These are phyloP conservation scores for Aspergillus bertholletiae DNA, from an alignment of 495 filamentous ascomycete genomes.

Conservation along the genomic window DNA sequence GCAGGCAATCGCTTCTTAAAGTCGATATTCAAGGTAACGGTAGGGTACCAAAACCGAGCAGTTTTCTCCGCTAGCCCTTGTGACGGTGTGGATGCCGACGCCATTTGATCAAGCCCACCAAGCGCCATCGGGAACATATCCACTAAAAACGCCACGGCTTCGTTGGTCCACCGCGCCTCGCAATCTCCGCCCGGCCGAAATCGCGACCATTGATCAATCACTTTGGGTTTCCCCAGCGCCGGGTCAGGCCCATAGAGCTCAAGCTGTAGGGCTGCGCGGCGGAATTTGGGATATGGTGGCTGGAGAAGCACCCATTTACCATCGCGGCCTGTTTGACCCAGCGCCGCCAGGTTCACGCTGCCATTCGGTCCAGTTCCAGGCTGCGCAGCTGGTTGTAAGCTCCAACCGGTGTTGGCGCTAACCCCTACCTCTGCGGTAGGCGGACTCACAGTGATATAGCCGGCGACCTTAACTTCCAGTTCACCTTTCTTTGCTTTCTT, in stretches of 20 bases:
- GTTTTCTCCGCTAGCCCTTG: constrained; percentile 10
- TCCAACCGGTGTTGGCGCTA: constrained; percentile 50
- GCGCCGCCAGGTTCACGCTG: constrained; percentile 19
- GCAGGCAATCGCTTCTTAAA: constrained; percentile 59
- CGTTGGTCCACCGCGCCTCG: constrained; percentile 52
- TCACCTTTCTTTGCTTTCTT: constrained; percentile 10
- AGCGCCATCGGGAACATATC: constrained; percentile 64
- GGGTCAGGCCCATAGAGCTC: constrained; percentile 53
- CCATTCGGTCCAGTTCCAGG: constrained; percentile 26
- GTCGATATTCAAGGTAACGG: constrained; percentile 65
- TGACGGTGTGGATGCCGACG: constrained; percentile 16
- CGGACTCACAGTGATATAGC: constrained; percentile 66
- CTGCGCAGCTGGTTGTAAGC: constrained; percentile 41
- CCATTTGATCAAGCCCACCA: constrained; percentile 39
- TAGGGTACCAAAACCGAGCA: constrained; percentile 71
- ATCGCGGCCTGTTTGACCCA: constrained; percentile 36
- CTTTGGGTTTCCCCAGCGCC: constrained; percentile 30
- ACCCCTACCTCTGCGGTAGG: constrained; percentile 56
- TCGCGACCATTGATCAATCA: constrained; percentile 66
- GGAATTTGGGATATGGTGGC: constrained; percentile 43
- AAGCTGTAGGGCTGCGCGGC: constrained; percentile 52
- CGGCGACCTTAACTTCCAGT: constrained; percentile 57
- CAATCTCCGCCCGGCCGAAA: constrained; percentile 34
- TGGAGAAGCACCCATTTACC: constrained; percentile 27
- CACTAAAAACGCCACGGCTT: constrained; percentile 52